These are phyloP conservation scores for Bothia castanella DNA, from an alignment of 1,284 basidiomycete species.

Conservation along the genomic window DNA sequence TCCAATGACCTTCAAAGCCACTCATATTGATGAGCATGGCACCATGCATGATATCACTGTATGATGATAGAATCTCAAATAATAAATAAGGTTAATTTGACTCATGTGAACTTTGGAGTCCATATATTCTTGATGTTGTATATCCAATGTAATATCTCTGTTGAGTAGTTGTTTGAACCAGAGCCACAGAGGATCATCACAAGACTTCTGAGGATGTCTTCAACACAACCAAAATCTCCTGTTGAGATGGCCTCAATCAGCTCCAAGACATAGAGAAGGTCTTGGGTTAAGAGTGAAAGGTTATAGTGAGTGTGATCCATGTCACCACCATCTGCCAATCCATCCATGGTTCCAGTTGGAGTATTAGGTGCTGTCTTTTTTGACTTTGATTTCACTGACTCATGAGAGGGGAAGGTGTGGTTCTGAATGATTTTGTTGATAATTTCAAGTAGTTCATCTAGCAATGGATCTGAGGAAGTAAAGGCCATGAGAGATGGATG, in stretches of 20 bases:
- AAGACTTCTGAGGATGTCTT: conserved; percentile 30
- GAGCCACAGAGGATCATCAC: conserved; percentile 28
- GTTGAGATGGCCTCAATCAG: conserved; percentile 21
- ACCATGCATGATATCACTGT: conserved; percentile 28
- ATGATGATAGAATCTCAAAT: background rate
- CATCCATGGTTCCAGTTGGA: too few relatives aligned
- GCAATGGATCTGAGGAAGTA: background rate
- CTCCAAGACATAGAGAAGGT: conserved; percentile 28
- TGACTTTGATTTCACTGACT: too few relatives aligned
- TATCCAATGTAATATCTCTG: conserved; percentile 29
- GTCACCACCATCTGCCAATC: too few relatives aligned
- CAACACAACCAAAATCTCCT: conserved; percentile 30
- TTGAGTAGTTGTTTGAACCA: conserved; percentile 32
- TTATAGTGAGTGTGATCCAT: too few relatives aligned
- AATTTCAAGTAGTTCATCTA: background rate
- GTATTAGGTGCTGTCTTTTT: too few relatives aligned
- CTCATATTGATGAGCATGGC: conserved; percentile 26
- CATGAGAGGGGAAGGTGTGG: too few relatives aligned
- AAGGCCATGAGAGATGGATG: background rate
- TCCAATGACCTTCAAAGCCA: conserved; percentile 23
- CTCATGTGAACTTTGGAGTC: conserved; percentile 25
- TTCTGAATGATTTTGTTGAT: background rate
- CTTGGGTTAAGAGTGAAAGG: conserved; percentile 19
- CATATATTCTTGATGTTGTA: conserved; percentile 30
- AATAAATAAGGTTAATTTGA: background rate